Conservation (phyloP, 768 basidiomycete species). For the Lentinula lateritia region DNA sequence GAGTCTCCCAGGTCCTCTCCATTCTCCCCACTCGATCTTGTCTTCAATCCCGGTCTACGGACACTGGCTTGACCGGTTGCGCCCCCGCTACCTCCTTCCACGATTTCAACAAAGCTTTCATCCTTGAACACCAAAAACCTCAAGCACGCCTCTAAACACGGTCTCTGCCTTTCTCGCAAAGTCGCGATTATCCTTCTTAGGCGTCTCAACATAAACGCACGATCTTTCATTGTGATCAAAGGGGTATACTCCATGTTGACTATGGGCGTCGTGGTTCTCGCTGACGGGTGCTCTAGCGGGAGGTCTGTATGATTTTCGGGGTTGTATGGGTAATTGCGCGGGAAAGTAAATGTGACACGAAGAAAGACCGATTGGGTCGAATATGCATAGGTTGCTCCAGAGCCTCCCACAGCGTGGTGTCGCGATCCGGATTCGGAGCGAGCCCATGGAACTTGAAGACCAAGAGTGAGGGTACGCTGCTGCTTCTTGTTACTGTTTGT, state of each 20-base stretch:
- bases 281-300: background rate
- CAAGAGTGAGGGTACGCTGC: constrained; percentile 68
- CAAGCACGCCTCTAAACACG: constrained; percentile 81
- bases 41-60: background rate
- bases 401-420: background rate
- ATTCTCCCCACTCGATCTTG: background rate
- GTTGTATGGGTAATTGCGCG: constrained; percentile 70
- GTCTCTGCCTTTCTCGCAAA: constrained; percentile 67
- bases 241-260: constrained; percentile 84
- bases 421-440: constrained; percentile 47
- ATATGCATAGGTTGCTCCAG: constrained; percentile 1
- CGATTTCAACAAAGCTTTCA: constrained; percentile 27
- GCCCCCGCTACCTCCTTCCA: background rate
- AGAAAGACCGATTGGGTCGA: constrained; percentile 59
- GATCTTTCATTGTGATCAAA: constrained; percentile 69
- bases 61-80: background rate
- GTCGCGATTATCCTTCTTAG: constrained; percentile 39
- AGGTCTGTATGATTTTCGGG: constrained; percentile 6
- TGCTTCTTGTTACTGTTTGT: constrained; percentile 25
- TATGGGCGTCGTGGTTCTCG: constrained; percentile 53
- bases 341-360: constrained; percentile 86
- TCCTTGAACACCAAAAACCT: constrained; percentile 72
- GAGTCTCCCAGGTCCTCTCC: constrained; percentile 28
- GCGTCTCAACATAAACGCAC: constrained; percentile 74
- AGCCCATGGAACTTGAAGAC: constrained; percentile 85